Conservation (phyloP, 495 filamentous ascomycete species). For the Cercophora scortea region DNA sequence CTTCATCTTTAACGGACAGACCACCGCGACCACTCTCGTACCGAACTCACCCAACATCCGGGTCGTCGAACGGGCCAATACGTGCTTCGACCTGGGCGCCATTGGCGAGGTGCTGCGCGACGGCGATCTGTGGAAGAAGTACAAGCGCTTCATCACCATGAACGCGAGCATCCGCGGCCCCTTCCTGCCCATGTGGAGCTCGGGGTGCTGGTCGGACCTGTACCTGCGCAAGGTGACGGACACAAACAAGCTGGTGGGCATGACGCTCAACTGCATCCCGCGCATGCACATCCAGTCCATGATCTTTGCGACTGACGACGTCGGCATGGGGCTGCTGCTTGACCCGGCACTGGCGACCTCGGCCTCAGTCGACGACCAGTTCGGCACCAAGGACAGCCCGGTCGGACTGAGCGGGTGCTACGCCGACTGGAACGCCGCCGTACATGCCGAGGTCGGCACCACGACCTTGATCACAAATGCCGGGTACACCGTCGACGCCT, state of each 20-base stretch:
- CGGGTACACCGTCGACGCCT: slow-evolving; percentile 25
- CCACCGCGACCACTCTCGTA: slow-evolving; percentile 13
- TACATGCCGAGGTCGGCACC: slow-evolving; percentile 18
- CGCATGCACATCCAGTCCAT: slow-evolving; percentile 26
- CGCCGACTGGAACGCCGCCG: slow-evolving; percentile 5
- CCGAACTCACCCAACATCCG: slow-evolving; percentile 18
- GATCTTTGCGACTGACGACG: slow-evolving; percentile 28
- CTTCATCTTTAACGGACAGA: slow-evolving; percentile 28
- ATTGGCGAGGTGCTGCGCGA: slow-evolving; percentile 19
- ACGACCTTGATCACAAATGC: slow-evolving; percentile 14
- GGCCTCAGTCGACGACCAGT: slow-evolving; percentile 5
- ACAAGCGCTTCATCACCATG: slow-evolving; percentile 25
- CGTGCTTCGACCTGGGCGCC: slow-evolving; percentile 23
- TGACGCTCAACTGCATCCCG: slow-evolving; percentile 22
- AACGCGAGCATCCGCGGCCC: slow-evolving; percentile 26
- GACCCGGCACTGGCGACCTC: slow-evolving; percentile 4
- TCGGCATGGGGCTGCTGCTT: slow-evolving; percentile 23
- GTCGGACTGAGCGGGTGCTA: slow-evolving; percentile 17
- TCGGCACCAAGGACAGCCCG: background rate
- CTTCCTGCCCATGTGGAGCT: slow-evolving; percentile 23
- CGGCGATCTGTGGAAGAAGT: slow-evolving; percentile 20
- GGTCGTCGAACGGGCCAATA: slow-evolving; percentile 12
- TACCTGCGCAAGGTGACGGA: slow-evolving; percentile 21
- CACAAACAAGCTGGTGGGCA: slow-evolving; percentile 26
- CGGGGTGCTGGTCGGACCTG: slow-evolving; percentile 23